Evolutionary conservation across 1,284 basidiomycete species (phyloP).

Genomic region (Ustilago vetiveriae): DNA sequence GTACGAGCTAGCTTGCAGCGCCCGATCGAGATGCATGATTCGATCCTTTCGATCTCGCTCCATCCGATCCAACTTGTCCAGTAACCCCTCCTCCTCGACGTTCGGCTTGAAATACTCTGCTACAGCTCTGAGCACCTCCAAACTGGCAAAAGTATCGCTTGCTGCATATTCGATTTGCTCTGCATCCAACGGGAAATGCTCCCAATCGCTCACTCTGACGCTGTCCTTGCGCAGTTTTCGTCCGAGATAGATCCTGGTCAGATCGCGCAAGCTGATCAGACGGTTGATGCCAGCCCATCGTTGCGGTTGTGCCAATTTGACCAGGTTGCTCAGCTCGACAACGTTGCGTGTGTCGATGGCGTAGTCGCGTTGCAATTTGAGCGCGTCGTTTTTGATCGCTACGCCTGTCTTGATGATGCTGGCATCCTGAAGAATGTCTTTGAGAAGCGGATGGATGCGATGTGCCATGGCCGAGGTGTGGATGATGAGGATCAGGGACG

Average conservation of each 20-base stretch:
- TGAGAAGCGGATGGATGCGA: constrained; percentile 23
- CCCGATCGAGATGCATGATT: constrained; percentile 14
- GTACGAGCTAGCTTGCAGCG: constrained; percentile 27
- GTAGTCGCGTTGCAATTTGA: constrained; percentile 57
- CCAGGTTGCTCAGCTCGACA: constrained; percentile 50
- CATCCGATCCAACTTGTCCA: constrained; percentile 12
- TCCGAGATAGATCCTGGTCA: constrained; percentile 50
- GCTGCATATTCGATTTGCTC: constrained; percentile 59
- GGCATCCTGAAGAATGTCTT: constrained; percentile 36
- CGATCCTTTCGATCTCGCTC: background rate
- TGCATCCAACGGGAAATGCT: constrained; percentile 19
- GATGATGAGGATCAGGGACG: constrained; percentile 41
- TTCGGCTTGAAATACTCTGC: constrained; percentile 14
- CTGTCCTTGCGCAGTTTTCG: constrained; percentile 45
- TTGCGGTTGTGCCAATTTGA: constrained; percentile 36
- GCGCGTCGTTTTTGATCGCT: constrained; percentile 48
- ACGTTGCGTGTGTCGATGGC: constrained; percentile 31
- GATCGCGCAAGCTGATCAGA: constrained; percentile 53
- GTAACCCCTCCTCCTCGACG: background rate
- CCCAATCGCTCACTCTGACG: constrained; percentile 51
- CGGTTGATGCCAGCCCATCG: constrained; percentile 20
- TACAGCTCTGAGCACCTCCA: constrained; percentile 51
- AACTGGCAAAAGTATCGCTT: constrained; percentile 50
- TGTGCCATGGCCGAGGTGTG: constrained; percentile 48
- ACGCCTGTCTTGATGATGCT: constrained; percentile 55